A percentile compares a stretch with the other conserved stretches of the same genome.
Evolutionary conservation across 306 rosid species (phyloP).

Genomic region (Cicer yamashitae): DNA sequence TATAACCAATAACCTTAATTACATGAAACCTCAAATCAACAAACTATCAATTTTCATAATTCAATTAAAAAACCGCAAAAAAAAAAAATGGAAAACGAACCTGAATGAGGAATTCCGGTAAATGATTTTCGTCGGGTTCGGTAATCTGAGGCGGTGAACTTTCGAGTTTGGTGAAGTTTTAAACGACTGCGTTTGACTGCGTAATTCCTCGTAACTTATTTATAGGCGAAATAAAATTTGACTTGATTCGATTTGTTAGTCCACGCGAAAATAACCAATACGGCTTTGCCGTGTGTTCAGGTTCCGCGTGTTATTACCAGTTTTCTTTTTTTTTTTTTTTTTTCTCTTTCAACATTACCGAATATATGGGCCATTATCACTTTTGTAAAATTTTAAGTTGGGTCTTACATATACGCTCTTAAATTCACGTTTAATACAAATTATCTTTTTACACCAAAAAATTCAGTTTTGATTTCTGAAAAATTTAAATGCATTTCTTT

Average conservation of each 20-base stretch:
- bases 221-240: neutral
- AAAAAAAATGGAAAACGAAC: slow-evolving; percentile 1
- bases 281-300: slow-evolving; percentile 12
- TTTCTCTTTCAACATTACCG: no score
- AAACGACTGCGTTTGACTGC: neutral
- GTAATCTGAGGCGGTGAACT: slow-evolving; percentile 28
- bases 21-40: neutral
- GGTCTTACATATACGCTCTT: no score
- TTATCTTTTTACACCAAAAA: no score
- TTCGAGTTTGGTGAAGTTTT: slow-evolving; percentile 8
- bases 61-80: neutral
- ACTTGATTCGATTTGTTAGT: neutral
- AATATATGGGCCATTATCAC: no score
- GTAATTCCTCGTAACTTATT: neutral
- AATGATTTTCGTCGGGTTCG: slow-evolving; percentile 8
- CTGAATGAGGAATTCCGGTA: slow-evolving; percentile 8
- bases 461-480: no score
- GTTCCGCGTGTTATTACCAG: neutral
- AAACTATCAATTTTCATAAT: neutral
- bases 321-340: no score
- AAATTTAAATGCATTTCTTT: no score
- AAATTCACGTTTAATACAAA: no score
- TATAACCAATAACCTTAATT: neutral
- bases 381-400: no score
- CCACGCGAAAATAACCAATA: slow-evolving; percentile 43